These are phyloP conservation scores for Dictyophora rubrovolvata DNA, from an alignment of 768 basidiomycete genomes.

Conservation along the genomic window DNA sequence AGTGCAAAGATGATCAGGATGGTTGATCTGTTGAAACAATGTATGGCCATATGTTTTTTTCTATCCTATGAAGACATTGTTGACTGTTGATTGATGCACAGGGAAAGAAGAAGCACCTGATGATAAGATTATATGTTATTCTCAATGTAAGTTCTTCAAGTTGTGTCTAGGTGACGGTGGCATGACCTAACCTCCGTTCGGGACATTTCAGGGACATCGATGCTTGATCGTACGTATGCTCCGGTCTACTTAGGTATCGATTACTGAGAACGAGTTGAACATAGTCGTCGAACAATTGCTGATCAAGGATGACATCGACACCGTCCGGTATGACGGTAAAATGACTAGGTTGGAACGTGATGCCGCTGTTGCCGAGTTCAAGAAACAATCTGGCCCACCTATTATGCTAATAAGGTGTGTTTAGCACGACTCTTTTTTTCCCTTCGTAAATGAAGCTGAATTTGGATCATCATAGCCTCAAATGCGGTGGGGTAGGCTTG, in stretches of 20 bases:
- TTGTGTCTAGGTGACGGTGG: neutral
- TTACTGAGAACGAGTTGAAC: neutral
- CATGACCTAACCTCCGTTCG: neutral
- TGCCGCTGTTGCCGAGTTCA: conserved; percentile 40
- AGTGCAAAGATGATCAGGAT: conserved; percentile 60
- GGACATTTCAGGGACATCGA: conserved; percentile 52
- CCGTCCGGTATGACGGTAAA: conserved; percentile 56
- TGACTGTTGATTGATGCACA: neutral
- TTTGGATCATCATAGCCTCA: conserved; percentile 28
- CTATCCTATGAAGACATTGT: neutral
- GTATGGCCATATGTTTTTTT: conserved; percentile 12
- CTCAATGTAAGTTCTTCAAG: conserved; percentile 41
- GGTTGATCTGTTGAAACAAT: conserved; percentile 45
- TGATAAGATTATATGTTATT: conserved; percentile 64
- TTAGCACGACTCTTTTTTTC: neutral
- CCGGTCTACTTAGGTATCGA: neutral
- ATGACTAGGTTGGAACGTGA: conserved; percentile 51
- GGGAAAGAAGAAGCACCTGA: conserved; percentile 33
- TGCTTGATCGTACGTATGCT: conserved; percentile 28
- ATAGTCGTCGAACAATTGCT: conserved; percentile 43
- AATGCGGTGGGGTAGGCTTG: conserved; percentile 60
- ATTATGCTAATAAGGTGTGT: conserved; percentile 56
- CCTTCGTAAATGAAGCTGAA: neutral
- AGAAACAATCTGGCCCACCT: conserved; percentile 43
- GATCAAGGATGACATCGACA: conserved; percentile 46